Percentiles rank a stretch among this genome's conserved stretches.
These are phyloP conservation scores for Porcisia deanei DNA, from an alignment of 208 protist genomes.

Conservation along the genomic window DNA sequence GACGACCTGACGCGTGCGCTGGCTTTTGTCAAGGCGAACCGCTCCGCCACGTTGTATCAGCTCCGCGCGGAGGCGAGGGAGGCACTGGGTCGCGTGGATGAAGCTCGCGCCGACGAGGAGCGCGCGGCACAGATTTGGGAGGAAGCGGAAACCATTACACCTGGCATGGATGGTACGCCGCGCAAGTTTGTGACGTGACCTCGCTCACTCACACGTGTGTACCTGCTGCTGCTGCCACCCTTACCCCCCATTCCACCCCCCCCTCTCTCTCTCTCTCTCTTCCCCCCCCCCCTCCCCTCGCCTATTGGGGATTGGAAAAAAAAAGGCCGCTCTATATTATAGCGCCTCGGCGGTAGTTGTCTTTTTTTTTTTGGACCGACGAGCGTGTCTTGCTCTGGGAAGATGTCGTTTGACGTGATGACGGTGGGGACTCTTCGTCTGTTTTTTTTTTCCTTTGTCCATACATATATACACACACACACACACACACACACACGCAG, in stretches of 20 bases:
- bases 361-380: too few species aligned
- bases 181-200: conserved; percentile 84
- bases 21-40: conserved; percentile 75
- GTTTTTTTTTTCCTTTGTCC: background rate
- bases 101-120: conserved; percentile 83
- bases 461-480: background rate
- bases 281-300: too few species aligned
- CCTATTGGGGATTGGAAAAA: too few species aligned
- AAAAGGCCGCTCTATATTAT: too few species aligned
- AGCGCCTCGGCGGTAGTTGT: too few species aligned
- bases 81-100: conserved; percentile 78
- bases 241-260: too few species aligned
- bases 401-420: too few species aligned
- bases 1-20: conserved; percentile 84
- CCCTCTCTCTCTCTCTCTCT: too few species aligned
- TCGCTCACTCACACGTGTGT: background rate
- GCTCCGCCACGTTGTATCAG: conserved; percentile 82
- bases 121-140: conserved; percentile 88
- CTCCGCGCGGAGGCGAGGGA: conserved; percentile 86
- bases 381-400: too few species aligned
- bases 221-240: too few species aligned
- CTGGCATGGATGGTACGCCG: conserved; percentile 69
- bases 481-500: background rate
- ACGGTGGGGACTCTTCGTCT: too few species aligned
- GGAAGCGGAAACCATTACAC: conserved; percentile 78